Base-by-base conservation (phyloP, 306 rosid species). In the Citrullus colocynthis region DNA sequence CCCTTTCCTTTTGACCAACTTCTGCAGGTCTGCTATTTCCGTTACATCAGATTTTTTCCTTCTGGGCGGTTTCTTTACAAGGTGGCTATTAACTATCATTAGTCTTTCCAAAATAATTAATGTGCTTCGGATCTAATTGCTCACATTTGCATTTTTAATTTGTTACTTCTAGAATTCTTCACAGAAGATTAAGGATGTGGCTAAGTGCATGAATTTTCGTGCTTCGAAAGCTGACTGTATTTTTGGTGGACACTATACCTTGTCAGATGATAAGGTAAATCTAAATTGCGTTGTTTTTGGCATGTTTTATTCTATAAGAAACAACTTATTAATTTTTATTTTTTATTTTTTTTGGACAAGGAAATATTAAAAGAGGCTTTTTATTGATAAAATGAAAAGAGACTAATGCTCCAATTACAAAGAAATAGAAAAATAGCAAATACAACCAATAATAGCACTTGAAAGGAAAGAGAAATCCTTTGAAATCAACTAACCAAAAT, bases 61-160 rank as follows among this genome's bases (percentile, higher is more conserved):
- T 92, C 98, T 45, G 98, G 97, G 41, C 82, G 91, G 72, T 95
- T 95, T 76, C 93, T 95, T 66, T 95, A 95, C 84, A 92, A 94
- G 97, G 98, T 94, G 80, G 57, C 76, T 83, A 20, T 10, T 51
- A 70, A 32, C 39, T 20, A 61, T 83, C 74, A 74, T 77, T 48
- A 57, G 39, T 28, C 16, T 70, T 64, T 73, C 42, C 56, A 51
- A 48, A 32, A 8, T 37, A 24, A 20, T n/a, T 13, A 36, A 34
- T 41, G 37, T 16, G 62, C 78, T 78, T 42, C 55, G 6, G 78
- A 41, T 69, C 85, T 78, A 80, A 83, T 79, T 42, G 28, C 77
- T 41, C 11, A 51, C 78, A 78, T 76, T 49, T 71, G 55, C 49
- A 32, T 24, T 81, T 55, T 79, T 45, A 75, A 67, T 80, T 18